These are phyloP conservation scores for Vachellia pachyceras DNA, from an alignment of 306 rosid genomes.

Conservation along the genomic window DNA sequence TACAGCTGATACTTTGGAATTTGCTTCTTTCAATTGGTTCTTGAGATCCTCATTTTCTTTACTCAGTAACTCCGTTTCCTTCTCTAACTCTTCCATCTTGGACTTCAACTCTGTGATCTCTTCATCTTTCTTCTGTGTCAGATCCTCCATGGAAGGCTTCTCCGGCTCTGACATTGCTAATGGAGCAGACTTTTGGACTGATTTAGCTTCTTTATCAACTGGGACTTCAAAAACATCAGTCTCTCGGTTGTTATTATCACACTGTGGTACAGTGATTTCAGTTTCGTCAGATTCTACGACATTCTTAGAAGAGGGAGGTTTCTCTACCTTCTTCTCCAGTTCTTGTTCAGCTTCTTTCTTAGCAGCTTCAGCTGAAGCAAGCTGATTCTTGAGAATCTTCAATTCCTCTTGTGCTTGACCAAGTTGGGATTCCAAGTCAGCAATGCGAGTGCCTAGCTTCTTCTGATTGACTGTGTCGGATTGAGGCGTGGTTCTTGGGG, in stretches of 20 bases:
- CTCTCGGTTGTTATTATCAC: constrained; percentile 55
- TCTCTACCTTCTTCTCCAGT: constrained; percentile 58
- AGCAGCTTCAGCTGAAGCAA: constrained; percentile 86
- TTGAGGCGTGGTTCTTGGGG: constrained; percentile 75
- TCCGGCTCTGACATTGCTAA: constrained; percentile 44
- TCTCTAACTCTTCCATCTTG: constrained; percentile 61
- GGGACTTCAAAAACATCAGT: constrained; percentile 89
- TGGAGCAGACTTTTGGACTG: constrained; percentile 38
- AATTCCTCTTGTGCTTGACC: constrained; percentile 86
- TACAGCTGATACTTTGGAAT: constrained; percentile 48
- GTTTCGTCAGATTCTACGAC: constrained; percentile 43
- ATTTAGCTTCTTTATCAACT: constrained; percentile 56
- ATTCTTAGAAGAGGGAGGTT: constrained; percentile 44
- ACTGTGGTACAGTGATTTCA: constrained; percentile 33
- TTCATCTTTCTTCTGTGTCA: constrained; percentile 55
- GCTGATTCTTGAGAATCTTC: constrained; percentile 66
- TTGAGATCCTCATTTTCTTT: constrained; percentile 58
- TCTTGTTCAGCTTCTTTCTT: constrained; percentile 77
- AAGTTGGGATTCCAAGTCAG: constrained; percentile 87
- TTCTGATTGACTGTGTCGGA: constrained; percentile 70
- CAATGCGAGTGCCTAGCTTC: constrained; percentile 88
- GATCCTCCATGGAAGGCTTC: constrained; percentile 52
- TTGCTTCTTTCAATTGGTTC: constrained; percentile 58
- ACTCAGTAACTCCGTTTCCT: constrained; percentile 46
- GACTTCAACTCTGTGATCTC: constrained; percentile 44